phyloP scores from a whole-genome alignment of 2,329 filamentous ascomycete species.

The Pseudopithomyces chartarum region DNA sequence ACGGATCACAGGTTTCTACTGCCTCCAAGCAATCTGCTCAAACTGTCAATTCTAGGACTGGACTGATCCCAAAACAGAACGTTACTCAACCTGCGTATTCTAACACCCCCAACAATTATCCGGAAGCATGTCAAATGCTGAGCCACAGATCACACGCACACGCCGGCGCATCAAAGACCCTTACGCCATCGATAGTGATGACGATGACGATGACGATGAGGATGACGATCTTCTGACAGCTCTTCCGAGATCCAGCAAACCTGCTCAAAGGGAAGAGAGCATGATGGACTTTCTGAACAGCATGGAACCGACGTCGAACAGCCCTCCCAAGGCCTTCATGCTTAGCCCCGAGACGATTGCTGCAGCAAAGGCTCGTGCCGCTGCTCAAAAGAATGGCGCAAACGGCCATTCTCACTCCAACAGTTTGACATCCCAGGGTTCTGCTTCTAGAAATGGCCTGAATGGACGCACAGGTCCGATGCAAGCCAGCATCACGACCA shows the following conservation, averaged over 20 bases:
- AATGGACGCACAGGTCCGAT: conserved; percentile 11
- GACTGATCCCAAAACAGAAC: conserved; percentile 56
- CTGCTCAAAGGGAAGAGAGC: conserved; percentile 55
- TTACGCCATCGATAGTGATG: conserved; percentile 79
- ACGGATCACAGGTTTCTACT: conserved; percentile 41
- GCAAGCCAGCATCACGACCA: conserved; percentile 18
- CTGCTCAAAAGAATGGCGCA: conserved; percentile 12
- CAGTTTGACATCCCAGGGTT: conserved; percentile 18
- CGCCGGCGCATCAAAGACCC: conserved; percentile 82
- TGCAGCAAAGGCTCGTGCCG: conserved; percentile 35
- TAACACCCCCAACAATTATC: conserved; percentile 41
- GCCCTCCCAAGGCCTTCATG: conserved; percentile 40
- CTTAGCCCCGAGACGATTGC: conserved; percentile 38
- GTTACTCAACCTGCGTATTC: conserved; percentile 44
- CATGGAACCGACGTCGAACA: conserved; percentile 63
- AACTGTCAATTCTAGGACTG: conserved; percentile 77
- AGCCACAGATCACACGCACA: conserved; percentile 70
- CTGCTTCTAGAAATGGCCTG: conserved; percentile 20
- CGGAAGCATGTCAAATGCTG: conserved; percentile 39
- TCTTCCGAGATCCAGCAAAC: conserved; percentile 46
- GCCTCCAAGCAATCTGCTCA: conserved; percentile 53
- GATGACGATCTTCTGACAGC: conserved; percentile 57
- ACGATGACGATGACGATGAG: conserved; percentile 42
- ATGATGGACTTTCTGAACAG: conserved; percentile 75
- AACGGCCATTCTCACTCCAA: background rate